phyloP scores from a whole-genome alignment of 495 filamentous ascomycete genomes.

The Tuber indicum region DNA sequence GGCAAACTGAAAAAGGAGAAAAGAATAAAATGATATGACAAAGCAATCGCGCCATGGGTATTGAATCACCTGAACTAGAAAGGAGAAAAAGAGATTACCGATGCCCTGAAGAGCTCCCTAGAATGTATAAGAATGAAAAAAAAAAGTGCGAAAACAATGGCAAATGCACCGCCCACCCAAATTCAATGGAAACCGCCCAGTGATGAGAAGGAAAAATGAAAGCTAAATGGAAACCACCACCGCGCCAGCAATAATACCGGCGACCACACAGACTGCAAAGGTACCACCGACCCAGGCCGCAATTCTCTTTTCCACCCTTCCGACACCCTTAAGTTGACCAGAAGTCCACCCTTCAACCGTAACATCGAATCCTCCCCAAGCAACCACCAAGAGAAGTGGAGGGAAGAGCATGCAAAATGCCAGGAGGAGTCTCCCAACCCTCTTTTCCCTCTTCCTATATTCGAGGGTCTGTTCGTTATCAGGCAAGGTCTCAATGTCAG shows the following conservation, averaged over 20 bases:
- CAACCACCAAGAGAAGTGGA: constrained; percentile 31
- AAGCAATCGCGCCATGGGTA: background rate
- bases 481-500: constrained; percentile 16
- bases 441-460: constrained; percentile 28
- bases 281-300: constrained; percentile 33
- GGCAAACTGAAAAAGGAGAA: background rate
- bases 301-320: constrained; percentile 35
- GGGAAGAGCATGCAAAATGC: constrained; percentile 36
- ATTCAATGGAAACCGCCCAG: background rate
- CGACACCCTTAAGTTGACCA: constrained; percentile 33
- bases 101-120: background rate
- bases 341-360: constrained; percentile 28
- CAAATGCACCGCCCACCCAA: constrained; percentile 10
- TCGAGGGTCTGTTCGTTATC: constrained; percentile 2
- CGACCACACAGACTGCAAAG: constrained; percentile 27
- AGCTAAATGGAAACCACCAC: constrained; percentile 15
- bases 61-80: background rate
- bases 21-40: background rate
- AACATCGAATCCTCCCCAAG: constrained; percentile 35
- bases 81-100: constrained; percentile 9
- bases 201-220: constrained; percentile 9
- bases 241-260: constrained; percentile 30
- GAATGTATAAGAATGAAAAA: constrained; percentile 6
- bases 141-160: background rate
- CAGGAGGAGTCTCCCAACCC: constrained; percentile 21